Percentiles rank a stretch among this genome's conserved stretches.
phyloP scores from a whole-genome alignment of 345 rosid genomes.

The Aquilaria malaccensis region DNA sequence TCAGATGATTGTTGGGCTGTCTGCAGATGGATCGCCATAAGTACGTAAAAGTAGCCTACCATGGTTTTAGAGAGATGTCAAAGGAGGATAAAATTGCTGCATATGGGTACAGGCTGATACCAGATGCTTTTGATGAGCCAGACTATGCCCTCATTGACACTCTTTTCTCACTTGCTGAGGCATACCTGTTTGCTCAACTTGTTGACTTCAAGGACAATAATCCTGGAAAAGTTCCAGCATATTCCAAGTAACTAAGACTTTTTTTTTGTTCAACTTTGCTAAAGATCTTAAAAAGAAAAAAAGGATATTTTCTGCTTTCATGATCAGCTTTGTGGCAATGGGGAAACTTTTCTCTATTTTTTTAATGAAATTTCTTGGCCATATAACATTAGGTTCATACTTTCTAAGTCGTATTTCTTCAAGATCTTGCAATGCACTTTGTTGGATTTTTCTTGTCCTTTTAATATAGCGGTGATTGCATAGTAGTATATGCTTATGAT shows the following conservation, averaged over 20 bases:
- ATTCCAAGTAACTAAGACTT: constrained; percentile 43
- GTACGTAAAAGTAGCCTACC: constrained; percentile 88
- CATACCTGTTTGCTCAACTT: constrained; percentile 84
- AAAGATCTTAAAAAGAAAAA: background rate
- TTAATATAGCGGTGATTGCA: too few species aligned
- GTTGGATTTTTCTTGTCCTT: too few species aligned
- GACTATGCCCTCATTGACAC: constrained; percentile 86
- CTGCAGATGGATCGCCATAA: constrained; percentile 90
- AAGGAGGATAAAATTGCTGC: constrained; percentile 77
- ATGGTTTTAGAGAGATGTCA: constrained; percentile 76
- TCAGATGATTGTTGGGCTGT: constrained; percentile 9
- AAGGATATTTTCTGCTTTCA: too few species aligned
- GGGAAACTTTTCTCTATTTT: too few species aligned
- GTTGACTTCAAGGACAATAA: constrained; percentile 73
- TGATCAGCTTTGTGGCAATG: too few species aligned
- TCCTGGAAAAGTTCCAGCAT: constrained; percentile 47
- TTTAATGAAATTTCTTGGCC: background rate
- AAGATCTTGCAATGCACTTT: too few species aligned
- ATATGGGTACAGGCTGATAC: constrained; percentile 67
- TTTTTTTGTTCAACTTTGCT: background rate
- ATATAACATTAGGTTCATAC: too few species aligned
- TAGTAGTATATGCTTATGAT: too few species aligned
- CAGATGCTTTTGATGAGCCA: constrained; percentile 83
- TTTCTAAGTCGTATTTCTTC: too few species aligned
- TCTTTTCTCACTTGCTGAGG: constrained; percentile 85